Conservation (phyloP, 352 stramenopile genomes). For the Aphanomyces astaci region DNA sequence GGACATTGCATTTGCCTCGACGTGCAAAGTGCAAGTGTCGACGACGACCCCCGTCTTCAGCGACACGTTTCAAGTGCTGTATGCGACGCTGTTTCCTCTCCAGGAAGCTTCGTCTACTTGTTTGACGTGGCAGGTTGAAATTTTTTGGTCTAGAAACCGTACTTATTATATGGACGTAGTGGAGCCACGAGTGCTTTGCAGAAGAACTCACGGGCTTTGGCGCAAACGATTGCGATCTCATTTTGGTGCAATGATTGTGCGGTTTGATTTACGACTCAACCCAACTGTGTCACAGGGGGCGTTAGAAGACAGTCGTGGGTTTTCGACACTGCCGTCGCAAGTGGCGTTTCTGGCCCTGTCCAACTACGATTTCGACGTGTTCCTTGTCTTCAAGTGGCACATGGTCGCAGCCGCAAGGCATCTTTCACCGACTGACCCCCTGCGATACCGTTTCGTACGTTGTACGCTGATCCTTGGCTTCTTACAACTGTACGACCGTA, state of each 20-base stretch:
- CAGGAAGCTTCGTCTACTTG: no score
- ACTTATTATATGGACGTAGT: no score
- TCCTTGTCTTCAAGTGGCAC: constrained; percentile 51
- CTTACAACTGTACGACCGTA: not conserved
- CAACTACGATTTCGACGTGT: constrained; percentile 70
- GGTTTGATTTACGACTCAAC: constrained; percentile 37
- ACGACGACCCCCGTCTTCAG: constrained; percentile 32
- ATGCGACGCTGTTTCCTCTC: constrained; percentile 22
- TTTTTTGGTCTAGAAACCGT: no score
- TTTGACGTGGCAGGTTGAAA: no score
- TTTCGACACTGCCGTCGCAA: constrained; percentile 33
- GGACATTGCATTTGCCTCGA: constrained; percentile 19
- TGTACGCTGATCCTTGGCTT: constrained; percentile 23
- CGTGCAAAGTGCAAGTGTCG: constrained; percentile 21
- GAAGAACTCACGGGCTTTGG: constrained; percentile 45
- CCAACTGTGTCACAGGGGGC: constrained; percentile 32
- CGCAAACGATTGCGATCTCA: constrained; percentile 62
- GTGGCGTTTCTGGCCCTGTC: constrained; percentile 50
- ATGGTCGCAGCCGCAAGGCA: constrained; percentile 27
- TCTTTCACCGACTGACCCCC: not conserved
- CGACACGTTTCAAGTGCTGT: constrained; percentile 73
- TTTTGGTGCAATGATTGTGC: constrained; percentile 35
- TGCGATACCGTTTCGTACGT: constrained; percentile 10
- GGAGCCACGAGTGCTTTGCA: constrained; percentile 9
- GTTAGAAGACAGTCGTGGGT: not conserved